phyloP scores from a whole-genome alignment of 805 yeast species.

The Yarrowia phangngaensis region DNA sequence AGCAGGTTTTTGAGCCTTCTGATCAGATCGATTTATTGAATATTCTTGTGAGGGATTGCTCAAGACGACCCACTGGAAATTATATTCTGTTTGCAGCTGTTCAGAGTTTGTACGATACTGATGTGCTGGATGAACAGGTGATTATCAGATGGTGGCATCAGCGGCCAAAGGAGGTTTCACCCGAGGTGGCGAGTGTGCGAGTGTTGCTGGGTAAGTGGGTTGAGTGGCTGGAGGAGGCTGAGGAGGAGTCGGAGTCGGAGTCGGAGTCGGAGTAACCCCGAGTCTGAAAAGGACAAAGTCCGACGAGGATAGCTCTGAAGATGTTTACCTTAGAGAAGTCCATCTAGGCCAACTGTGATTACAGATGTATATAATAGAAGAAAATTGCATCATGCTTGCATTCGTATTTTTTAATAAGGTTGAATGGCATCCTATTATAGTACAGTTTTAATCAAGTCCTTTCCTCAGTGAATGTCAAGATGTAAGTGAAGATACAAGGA shows the following conservation, averaged over 20 bases:
- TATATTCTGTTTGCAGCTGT: slow-evolving; percentile 50
- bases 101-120: slow-evolving; percentile 70
- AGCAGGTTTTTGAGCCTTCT: slow-evolving; percentile 77
- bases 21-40: slow-evolving; percentile 72
- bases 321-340: too few species aligned
- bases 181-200: slow-evolving; percentile 46
- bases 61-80: slow-evolving; percentile 43
- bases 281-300: too few species aligned
- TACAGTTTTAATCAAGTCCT: too few species aligned
- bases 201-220: slow-evolving; percentile 67
- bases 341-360: too few species aligned
- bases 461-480: too few species aligned
- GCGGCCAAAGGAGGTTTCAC: slow-evolving; percentile 44
- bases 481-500: too few species aligned
- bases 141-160: slow-evolving; percentile 80
- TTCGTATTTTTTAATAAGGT: too few species aligned
- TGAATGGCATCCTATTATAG: too few species aligned
- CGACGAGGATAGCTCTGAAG: too few species aligned
- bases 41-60: slow-evolving; percentile 47
- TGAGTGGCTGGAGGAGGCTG: slow-evolving; percentile 82
- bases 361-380: too few species aligned
- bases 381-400: too few species aligned
- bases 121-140: slow-evolving; percentile 75
- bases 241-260: slow-evolving; percentile 57
- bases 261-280: slow-evolving; percentile 2